These are phyloP conservation scores for Aspergillus ochraceus DNA, from an alignment of 2,329 filamentous ascomycete genomes.

Conservation along the genomic window DNA sequence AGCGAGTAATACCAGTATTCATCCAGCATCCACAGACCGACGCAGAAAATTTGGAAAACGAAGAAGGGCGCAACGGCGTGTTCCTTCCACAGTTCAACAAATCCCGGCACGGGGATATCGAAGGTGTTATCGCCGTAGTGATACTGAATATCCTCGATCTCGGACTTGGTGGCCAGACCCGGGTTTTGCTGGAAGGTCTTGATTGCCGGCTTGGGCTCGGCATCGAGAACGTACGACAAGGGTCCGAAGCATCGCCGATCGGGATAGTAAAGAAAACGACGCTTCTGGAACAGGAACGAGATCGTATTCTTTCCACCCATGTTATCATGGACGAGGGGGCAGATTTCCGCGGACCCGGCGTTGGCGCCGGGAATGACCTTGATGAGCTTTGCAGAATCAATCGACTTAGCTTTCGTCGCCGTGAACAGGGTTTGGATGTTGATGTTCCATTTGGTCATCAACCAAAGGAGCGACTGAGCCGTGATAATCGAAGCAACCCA, in stretches of 20 bases:
- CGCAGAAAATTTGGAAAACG: slow-evolving; percentile 98
- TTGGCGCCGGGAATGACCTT: slow-evolving; percentile 90
- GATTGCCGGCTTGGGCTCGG: slow-evolving; percentile 77
- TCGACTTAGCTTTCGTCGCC: slow-evolving; percentile 65
- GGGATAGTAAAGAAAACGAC: slow-evolving; percentile 82
- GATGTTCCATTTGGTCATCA: slow-evolving; percentile 97
- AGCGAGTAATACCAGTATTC: slow-evolving; percentile 99
- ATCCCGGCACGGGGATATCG: slow-evolving; percentile 95
- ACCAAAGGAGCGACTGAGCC: slow-evolving; percentile 82
- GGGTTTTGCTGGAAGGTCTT: slow-evolving; percentile 75
- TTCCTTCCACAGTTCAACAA: slow-evolving; percentile 94
- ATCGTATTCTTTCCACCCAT: slow-evolving; percentile 71
- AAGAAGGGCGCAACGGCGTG: slow-evolving; percentile 99
- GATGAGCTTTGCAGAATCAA: slow-evolving; percentile 79
- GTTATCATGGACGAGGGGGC: slow-evolving; percentile 73
- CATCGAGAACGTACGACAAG: slow-evolving; percentile 79
- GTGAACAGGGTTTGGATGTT: slow-evolving; percentile 81
- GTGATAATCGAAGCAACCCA: slow-evolving; percentile 88
- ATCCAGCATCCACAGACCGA: slow-evolving; percentile 96
- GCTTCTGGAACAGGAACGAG: slow-evolving; percentile 97
- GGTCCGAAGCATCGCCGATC: slow-evolving; percentile 75
- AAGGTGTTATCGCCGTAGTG: slow-evolving; percentile 97
- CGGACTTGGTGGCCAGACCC: slow-evolving; percentile 71
- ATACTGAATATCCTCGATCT: slow-evolving; percentile 77
- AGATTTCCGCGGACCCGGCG: slow-evolving; percentile 86